Conservation (phyloP, 2,329 filamentous ascomycete genomes). For the Claviceps maximensis region DNA sequence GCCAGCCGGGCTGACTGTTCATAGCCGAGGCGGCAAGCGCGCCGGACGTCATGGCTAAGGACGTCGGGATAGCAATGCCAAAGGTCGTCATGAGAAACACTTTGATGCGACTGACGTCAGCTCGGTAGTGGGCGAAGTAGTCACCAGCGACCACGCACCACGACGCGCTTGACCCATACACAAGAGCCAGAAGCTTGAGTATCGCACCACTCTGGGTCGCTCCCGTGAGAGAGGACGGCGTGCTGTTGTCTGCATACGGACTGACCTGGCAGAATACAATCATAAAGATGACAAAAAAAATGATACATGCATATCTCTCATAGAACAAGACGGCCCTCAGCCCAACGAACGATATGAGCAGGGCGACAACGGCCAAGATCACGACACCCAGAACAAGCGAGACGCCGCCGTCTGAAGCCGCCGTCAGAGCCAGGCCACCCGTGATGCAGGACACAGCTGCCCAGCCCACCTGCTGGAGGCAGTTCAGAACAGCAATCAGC, state of each 20-base stretch:
- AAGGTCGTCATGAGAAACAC: slow-evolving; percentile 34
- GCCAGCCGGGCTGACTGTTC: slow-evolving; percentile 25
- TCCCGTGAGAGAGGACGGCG: slow-evolving; percentile 19
- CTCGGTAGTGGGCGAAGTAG: slow-evolving; percentile 27
- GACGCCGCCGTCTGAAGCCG: slow-evolving; percentile 30
- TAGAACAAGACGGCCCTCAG: slow-evolving; percentile 35
- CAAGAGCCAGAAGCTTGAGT: slow-evolving; percentile 29
- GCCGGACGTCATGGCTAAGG: slow-evolving; percentile 33
- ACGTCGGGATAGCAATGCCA: slow-evolving; percentile 34
- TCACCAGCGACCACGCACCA: slow-evolving; percentile 29
- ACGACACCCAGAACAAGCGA: slow-evolving; percentile 38
- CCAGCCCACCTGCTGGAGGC: slow-evolving; percentile 32
- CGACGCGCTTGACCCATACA: slow-evolving; percentile 35
- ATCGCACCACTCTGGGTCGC: slow-evolving; percentile 24
- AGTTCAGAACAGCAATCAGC: slow-evolving; percentile 30
- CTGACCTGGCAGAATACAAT: slow-evolving; percentile 35
- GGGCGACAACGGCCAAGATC: slow-evolving; percentile 33
- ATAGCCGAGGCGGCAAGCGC: slow-evolving; percentile 29
- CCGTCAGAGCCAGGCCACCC: slow-evolving; percentile 33
- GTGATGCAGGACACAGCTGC: slow-evolving; percentile 37
- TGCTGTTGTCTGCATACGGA: slow-evolving; percentile 24
- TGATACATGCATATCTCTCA: slow-evolving; percentile 36
- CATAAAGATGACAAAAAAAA: slow-evolving; percentile 33
- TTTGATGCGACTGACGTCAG: slow-evolving; percentile 29
- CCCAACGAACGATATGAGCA: slow-evolving; percentile 39